Evolutionary conservation across 371 early-diverging fungal species (phyloP), one percentile per base, ranked within the genome.

Genomic region (Rhizoclosmatium hyalinum): DNA sequence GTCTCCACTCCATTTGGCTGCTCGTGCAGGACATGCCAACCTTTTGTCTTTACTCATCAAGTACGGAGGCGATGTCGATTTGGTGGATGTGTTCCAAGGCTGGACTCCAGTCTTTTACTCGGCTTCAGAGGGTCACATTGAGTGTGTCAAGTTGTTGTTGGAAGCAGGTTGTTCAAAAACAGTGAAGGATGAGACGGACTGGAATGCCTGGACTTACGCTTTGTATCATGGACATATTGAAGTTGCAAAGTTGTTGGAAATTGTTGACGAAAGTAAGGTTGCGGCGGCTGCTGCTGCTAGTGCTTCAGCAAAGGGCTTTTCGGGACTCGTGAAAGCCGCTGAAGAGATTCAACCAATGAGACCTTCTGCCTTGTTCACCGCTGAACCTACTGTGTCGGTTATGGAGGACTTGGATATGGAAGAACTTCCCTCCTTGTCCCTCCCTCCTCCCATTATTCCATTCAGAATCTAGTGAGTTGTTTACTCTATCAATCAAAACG

Each of bases 91-190:
- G 79, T 94, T 95, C 82, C 92, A 94, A 80, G 92, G 94, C 5
- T 98, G 98, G 98, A 94, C 96, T 2, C 96, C 98, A 0, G 80
- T 97, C 2, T 98, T 98, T 73, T 97, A 95, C 87, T 94, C 96
- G 3, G 95, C 95, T 21, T 90, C 91, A 65, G 96, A 97, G 73
- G 98, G 98, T 1, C 92, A 96, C 77, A 82, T 86, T 0, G 92
- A 92, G 24, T 94, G 95, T 80, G 93, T 94, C 2, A 85, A 88
- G 44, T 87, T 93, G 3, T 81, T 98, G 65, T 78, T 98, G 14
- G 90, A 90, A n/a, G 92, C 94, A 0, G 94, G 94, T 0, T 92
- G 94, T 71, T 81, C 89, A 45, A 87, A 92, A 57, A 89, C 92
- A 66, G 81, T 91, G 60, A 84, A 88, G 61, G 98, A 98, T 74